Evolutionary conservation across 257 asterid genomes (phyloP).

Genomic region (Voacanga thouarsii): DNA sequence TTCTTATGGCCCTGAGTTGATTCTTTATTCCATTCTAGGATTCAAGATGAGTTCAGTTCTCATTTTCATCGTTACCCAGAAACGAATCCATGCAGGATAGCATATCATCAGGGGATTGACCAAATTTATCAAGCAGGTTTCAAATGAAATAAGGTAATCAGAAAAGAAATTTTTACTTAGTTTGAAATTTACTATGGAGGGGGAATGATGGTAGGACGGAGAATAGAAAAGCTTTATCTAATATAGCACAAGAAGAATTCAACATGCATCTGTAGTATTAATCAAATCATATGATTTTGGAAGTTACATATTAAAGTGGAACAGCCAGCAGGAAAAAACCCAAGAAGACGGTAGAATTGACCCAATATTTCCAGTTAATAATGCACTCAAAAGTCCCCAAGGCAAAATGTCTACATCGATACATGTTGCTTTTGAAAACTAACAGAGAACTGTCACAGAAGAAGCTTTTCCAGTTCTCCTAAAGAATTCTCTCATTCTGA

Average conservation of each 20-base stretch:
- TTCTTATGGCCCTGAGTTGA: background rate
- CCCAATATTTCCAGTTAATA: background rate
- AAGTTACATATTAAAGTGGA: background rate
- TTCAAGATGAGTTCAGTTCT: background rate
- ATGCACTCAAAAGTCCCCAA: background rate
- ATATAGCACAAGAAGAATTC: background rate
- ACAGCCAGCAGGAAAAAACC: background rate
- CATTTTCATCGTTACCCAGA: background rate
- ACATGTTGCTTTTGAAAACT: background rate
- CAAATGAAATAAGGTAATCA: background rate
- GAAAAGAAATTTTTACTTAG: background rate
- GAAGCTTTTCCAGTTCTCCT: slow-evolving; percentile 11
- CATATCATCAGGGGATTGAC: background rate
- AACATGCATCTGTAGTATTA: background rate
- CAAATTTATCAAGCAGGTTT: background rate
- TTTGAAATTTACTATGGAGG: background rate
- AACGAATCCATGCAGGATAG: background rate
- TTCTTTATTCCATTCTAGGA: background rate
- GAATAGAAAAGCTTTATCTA: background rate
- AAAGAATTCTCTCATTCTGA: slow-evolving; percentile 38
- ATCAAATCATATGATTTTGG: background rate
- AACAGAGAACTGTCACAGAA: background rate
- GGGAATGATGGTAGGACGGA: background rate
- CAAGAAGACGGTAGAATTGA: background rate
- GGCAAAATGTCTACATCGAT: background rate